Evolutionary conservation across 371 early-diverging fungal species (phyloP), one percentile per base, ranked within the genome.

Genomic region (Sanchytrium tribonematis): DNA sequence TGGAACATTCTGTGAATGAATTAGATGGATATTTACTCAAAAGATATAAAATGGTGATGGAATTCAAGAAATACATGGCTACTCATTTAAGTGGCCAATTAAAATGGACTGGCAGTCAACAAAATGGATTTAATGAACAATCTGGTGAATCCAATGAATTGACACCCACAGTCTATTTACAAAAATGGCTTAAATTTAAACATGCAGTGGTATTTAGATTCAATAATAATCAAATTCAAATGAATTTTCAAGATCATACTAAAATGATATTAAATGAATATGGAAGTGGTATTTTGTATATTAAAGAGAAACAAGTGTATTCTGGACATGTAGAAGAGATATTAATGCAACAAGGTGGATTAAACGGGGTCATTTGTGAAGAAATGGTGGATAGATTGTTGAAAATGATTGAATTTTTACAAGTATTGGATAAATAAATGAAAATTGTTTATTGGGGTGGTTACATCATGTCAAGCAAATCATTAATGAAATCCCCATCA

Each of bases 161-260:
- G n/a, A 16, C n/a, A 16, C 48, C 48, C n/a, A 16, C 48, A 16
- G n/a, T 48, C 32, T 87, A 80, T 72, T 66, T 88, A 67, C 79
- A 83, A 67, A 87, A 88, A 74, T 86, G 82, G 70, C 69, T 83
- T 75, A 73, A 81, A 29, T 83, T 84, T 0, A 79, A 78, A 28
- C 74, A 78, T n/a, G 87, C 84, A 5, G 78, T 84, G n/a, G 74
- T 88, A 17, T 89, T 89, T 71, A 74, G 87, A 31, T 74, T 88
- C 68, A 84, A 80, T 69, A 86, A 86, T 68, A 76, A 80, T 66
- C 77, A 85, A 29, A 70, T 89, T 27, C 90, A 89, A 83, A 87
- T 84, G 29, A 88, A 85, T 72, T 81, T 88, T 72, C 80, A 78
- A 70, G 83, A 86, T 71, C 86, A 86, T 71, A 78, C 80, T 2